A percentile compares a stretch with the other conserved stretches of the same genome.
These are phyloP conservation scores for Kalmanozyma brasiliensis DNA, from an alignment of 1,284 basidiomycete species.

Conservation along the genomic window DNA sequence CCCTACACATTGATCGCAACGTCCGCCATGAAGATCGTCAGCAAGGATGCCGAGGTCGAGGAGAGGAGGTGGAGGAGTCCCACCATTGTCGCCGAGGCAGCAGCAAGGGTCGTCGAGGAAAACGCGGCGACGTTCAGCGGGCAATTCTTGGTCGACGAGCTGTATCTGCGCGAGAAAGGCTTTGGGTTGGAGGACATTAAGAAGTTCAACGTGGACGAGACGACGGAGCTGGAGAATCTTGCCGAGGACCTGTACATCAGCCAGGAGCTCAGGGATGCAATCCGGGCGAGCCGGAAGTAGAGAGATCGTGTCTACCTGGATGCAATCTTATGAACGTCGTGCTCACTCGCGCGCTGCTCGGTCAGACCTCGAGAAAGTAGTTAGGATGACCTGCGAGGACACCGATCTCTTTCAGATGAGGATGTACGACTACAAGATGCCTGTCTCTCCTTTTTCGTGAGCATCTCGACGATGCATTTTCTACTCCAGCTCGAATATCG, in stretches of 20 bases:
- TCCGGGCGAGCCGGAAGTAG: conserved; percentile 19
- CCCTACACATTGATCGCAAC: conserved; percentile 61
- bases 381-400: too few relatives aligned
- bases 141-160: conserved; percentile 63
- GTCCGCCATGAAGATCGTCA: conserved; percentile 60
- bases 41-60: conserved; percentile 44
- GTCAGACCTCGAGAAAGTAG: too few relatives aligned
- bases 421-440: too few relatives aligned
- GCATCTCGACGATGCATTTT: conserved; percentile 9
- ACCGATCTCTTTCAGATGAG: too few relatives aligned
- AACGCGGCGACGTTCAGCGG: conserved; percentile 30
- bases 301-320: too few relatives aligned
- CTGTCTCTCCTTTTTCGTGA: background rate
- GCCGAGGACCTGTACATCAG: conserved; percentile 65
- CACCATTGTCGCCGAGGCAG: conserved; percentile 61
- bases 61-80: conserved; percentile 55
- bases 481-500: conserved; percentile 66
- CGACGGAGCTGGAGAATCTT: conserved; percentile 41
- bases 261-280: conserved; percentile 53
- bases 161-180: conserved; percentile 58
- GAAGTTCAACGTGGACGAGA: conserved; percentile 33
- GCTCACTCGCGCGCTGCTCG: too few relatives aligned
- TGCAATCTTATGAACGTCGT: too few relatives aligned
- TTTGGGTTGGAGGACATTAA: conserved; percentile 40
- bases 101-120: conserved; percentile 58